These are phyloP conservation scores for Talaromyces sp. DNA, from an alignment of 2,329 filamentous ascomycete genomes.

Conservation along the genomic window DNA sequence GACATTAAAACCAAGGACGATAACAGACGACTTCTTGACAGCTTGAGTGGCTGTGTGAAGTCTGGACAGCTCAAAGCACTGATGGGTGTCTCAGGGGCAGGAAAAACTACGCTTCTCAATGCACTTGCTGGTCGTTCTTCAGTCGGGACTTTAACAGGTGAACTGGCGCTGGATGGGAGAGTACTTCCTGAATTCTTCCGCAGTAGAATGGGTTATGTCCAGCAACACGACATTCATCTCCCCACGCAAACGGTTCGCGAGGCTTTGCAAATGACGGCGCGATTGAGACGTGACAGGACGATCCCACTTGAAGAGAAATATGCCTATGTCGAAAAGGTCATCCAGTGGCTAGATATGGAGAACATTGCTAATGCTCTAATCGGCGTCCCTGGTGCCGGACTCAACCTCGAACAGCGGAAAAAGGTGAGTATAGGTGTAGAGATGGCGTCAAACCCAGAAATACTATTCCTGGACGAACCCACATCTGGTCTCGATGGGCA, in stretches of 20 bases:
- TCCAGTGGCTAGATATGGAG: conserved; percentile 60
- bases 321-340: conserved; percentile 60
- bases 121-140: conserved; percentile 63
- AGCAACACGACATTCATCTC: conserved; percentile 62
- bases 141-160: conserved; percentile 58
- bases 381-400: conserved; percentile 54
- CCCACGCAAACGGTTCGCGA: conserved; percentile 59
- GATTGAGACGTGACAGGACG: conserved; percentile 56
- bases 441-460: conserved; percentile 33
- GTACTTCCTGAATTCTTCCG: conserved; percentile 57
- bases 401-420: conserved; percentile 50
- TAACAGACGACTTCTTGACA: conserved; percentile 40
- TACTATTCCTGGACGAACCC: conserved; percentile 58
- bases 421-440: conserved; percentile 33
- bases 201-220: conserved; percentile 58
- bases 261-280: conserved; percentile 59
- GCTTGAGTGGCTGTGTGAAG: conserved; percentile 46
- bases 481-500: conserved; percentile 52
- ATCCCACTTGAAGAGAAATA: conserved; percentile 58
- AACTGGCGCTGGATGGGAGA: conserved; percentile 58
- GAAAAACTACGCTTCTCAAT: conserved; percentile 78
- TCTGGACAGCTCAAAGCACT: conserved; percentile 46
- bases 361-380: conserved; percentile 62
- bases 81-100: conserved; percentile 58
- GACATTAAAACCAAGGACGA: conserved; percentile 44